Evolutionary conservation across 176 grass and related monocot species (phyloP).

Genomic region (Aegilops sharonensis): DNA sequence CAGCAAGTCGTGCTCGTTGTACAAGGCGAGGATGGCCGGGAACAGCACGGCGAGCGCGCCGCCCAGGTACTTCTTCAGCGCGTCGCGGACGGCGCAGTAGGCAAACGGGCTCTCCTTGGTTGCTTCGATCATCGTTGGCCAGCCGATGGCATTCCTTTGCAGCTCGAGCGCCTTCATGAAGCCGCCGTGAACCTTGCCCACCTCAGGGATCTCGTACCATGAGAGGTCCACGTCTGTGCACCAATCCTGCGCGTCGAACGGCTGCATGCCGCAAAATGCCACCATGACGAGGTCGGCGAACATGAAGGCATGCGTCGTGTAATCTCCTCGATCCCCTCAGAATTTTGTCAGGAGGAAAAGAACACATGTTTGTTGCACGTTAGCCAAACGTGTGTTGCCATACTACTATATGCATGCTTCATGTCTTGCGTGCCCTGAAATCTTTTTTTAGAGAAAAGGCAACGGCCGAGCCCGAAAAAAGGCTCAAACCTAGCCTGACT

Average conservation of each 20-base stretch:
- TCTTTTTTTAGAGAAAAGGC: too few species aligned
- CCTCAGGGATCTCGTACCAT: slow-evolving; percentile 46
- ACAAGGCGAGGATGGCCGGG: slow-evolving; percentile 52
- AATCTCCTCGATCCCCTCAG: background rate
- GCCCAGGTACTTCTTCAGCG: slow-evolving; percentile 52
- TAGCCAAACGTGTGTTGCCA: background rate
- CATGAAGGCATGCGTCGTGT: slow-evolving; percentile 76
- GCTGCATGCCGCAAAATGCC: slow-evolving; percentile 67
- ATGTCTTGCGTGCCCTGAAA: too few species aligned
- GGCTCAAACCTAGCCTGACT: too few species aligned
- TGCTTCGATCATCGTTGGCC: slow-evolving; percentile 14
- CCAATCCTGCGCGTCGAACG: slow-evolving; percentile 70
- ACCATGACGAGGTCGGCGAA: slow-evolving; percentile 51
- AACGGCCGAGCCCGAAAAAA: too few species aligned
- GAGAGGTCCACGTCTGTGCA: slow-evolving; percentile 74
- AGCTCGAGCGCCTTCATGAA: slow-evolving; percentile 73
- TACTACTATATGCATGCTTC: too few species aligned
- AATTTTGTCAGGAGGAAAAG: slow-evolving; percentile 30
- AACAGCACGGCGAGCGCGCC: slow-evolving; percentile 70
- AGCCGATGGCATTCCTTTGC: slow-evolving; percentile 33
- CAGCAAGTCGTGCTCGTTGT: slow-evolving; percentile 32
- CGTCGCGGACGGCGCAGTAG: slow-evolving; percentile 69
- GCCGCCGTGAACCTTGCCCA: slow-evolving; percentile 60
- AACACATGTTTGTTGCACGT: background rate
- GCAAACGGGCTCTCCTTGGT: slow-evolving; percentile 16